These are phyloP conservation scores for Calonectria leucothoes DNA, from an alignment of 2,329 filamentous ascomycete species.

Conservation along the genomic window DNA sequence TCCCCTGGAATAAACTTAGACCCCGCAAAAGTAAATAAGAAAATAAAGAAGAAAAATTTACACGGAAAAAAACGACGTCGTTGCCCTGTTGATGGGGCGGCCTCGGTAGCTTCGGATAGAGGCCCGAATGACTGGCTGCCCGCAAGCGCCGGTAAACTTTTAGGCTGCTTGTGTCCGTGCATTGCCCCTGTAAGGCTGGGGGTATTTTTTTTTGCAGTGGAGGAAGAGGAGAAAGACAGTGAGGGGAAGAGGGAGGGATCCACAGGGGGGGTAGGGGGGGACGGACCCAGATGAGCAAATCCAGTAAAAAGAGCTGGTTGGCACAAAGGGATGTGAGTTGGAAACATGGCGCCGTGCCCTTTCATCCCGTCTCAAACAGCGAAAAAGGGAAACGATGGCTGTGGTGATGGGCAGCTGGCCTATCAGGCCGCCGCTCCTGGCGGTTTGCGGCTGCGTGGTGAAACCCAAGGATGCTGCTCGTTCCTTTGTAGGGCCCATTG, in stretches of 20 bases:
- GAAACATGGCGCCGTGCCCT: slow-evolving; percentile 4
- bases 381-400: not conserved
- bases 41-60: not conserved
- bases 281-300: not conserved
- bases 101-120: not conserved
- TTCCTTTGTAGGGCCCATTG: not conserved
- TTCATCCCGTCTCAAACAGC: slow-evolving; percentile 10
- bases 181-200: not conserved
- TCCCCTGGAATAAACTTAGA: not conserved
- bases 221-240: not conserved
- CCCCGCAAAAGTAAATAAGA: not conserved
- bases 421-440: not conserved
- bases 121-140: not conserved
- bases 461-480: not conserved
- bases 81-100: not conserved
- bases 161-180: not conserved
- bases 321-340: not conserved
- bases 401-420: not conserved
- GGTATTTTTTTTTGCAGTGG: no score
- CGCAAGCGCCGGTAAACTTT: not conserved
- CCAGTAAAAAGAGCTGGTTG: not conserved
- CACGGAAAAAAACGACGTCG: not conserved
- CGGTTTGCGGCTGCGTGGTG: not conserved
- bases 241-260: not conserved
- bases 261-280: no score